phyloP scores from a whole-genome alignment of 768 basidiomycete species.

The Rhodotorula sphaerocarpa region DNA sequence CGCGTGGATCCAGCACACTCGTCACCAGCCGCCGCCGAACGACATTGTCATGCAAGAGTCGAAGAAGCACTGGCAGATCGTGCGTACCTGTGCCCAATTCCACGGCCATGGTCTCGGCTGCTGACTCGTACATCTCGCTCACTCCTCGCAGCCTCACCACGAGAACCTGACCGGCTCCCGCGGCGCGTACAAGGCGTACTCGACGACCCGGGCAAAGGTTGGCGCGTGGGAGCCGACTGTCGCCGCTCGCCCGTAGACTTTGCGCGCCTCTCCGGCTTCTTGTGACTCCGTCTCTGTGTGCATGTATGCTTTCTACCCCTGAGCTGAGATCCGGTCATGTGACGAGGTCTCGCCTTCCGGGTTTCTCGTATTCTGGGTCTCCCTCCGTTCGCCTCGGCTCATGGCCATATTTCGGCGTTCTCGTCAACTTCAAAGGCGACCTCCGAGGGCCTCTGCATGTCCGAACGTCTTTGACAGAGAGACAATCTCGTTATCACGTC shows the following conservation, averaged over 20 bases:
- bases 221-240: constrained; percentile 74
- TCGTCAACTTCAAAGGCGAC: too few relatives aligned
- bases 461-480: too few relatives aligned
- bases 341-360: too few relatives aligned
- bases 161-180: constrained; percentile 91
- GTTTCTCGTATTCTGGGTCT: too few relatives aligned
- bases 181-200: constrained; percentile 81
- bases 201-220: constrained; percentile 74
- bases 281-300: constrained; percentile 4
- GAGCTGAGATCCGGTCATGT: too few relatives aligned
- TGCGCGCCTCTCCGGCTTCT: background rate
- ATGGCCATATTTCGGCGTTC: too few relatives aligned
- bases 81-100: constrained; percentile 47
- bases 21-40: constrained; percentile 66
- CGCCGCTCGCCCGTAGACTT: constrained; percentile 25
- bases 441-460: too few relatives aligned
- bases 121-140: too few relatives aligned
- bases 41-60: constrained; percentile 63
- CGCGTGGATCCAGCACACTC: constrained; percentile 86
- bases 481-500: too few relatives aligned
- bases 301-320: too few relatives aligned
- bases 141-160: constrained; percentile 55
- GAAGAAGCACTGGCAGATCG: constrained; percentile 73
- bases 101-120: background rate
- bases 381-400: too few relatives aligned